Conservation (phyloP, 768 basidiomycete species). For the Auricularia auricula-judae region DNA sequence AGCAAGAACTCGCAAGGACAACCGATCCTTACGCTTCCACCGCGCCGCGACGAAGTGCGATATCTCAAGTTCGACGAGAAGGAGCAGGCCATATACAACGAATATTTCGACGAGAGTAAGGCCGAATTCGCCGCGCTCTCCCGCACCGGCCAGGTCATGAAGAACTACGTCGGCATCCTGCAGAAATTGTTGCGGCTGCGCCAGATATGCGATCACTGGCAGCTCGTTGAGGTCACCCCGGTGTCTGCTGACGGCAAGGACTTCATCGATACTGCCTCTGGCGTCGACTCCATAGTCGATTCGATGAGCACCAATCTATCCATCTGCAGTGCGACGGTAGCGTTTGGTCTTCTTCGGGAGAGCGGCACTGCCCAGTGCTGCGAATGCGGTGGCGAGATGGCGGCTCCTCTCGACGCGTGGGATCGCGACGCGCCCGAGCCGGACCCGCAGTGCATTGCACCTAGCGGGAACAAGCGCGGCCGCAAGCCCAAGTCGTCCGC, state of each 20-base stretch:
- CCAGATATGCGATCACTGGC: conserved; percentile 96
- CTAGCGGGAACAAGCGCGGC: conserved; percentile 38
- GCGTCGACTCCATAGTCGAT: conserved; percentile 71
- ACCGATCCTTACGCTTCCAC: conserved; percentile 77
- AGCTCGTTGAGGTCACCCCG: conserved; percentile 67
- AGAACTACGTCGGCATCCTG: conserved; percentile 95
- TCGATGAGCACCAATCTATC: conserved; percentile 65
- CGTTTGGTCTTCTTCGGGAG: conserved; percentile 78
- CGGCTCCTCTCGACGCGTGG: conserved; percentile 33
- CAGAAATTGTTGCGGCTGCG: conserved; percentile 93
- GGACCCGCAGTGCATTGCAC: conserved; percentile 33
- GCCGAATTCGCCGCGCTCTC: conserved; percentile 83
- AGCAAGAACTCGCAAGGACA: conserved; percentile 70
- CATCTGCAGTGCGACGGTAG: conserved; percentile 52
- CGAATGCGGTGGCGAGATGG: conserved; percentile 76
- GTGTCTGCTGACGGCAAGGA: conserved; percentile 28
- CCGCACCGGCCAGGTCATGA: conserved; percentile 87
- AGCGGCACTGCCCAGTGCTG: conserved; percentile 81
- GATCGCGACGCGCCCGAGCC: conserved; percentile 30
- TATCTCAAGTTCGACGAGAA: conserved; percentile 72
- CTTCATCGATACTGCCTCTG: conserved; percentile 27
- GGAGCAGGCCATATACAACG: conserved; percentile 80
- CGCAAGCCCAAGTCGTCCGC: conserved; percentile 22
- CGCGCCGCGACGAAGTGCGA: conserved; percentile 80
- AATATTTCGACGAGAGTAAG: conserved; percentile 82